phyloP scores from a whole-genome alignment of 768 basidiomycete genomes.

The Thelephora aurantiotincta region DNA sequence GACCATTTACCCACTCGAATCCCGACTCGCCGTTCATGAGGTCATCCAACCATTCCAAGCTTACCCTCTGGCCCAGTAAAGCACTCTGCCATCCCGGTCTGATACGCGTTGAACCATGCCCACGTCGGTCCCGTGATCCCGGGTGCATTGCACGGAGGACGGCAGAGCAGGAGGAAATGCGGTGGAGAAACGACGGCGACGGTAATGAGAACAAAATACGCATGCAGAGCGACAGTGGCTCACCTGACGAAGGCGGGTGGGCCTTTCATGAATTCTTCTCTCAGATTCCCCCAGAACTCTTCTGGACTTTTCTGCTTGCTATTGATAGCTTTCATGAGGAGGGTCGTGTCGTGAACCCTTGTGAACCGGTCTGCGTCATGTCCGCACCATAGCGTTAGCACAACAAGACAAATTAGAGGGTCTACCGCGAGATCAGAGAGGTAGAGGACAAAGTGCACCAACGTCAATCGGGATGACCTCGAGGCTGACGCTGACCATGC shows the following conservation, averaged over 20 bases:
- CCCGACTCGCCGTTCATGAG: slow-evolving; percentile 3
- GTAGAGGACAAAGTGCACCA: too few relatives aligned
- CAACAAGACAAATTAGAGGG: background rate
- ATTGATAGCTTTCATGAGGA: background rate
- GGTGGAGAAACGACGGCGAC: too few relatives aligned
- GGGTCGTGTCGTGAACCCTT: background rate
- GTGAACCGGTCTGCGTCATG: background rate
- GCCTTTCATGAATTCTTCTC: background rate
- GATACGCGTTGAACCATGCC: slow-evolving; percentile 14
- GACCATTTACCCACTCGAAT: slow-evolving; percentile 13
- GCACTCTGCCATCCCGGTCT: slow-evolving; percentile 18
- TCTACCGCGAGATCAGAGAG: too few relatives aligned
- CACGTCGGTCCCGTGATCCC: slow-evolving; percentile 10
- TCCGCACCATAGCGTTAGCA: background rate
- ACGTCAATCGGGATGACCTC: too few relatives aligned
- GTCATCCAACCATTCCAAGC: slow-evolving; percentile 16
- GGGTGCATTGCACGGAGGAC: too few relatives aligned
- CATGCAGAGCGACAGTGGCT: background rate
- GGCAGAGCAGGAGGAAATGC: too few relatives aligned
- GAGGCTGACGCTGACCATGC: too few relatives aligned
- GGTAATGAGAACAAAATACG: background rate
- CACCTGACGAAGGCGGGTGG: background rate
- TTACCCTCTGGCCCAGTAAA: slow-evolving; percentile 13
- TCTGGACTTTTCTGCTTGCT: background rate
- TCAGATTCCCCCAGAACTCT: background rate